Evolutionary conservation across 2,329 filamentous ascomycete species (phyloP), one percentile per base, ranked within the genome.

Genomic region (Zarea fungicola): DNA sequence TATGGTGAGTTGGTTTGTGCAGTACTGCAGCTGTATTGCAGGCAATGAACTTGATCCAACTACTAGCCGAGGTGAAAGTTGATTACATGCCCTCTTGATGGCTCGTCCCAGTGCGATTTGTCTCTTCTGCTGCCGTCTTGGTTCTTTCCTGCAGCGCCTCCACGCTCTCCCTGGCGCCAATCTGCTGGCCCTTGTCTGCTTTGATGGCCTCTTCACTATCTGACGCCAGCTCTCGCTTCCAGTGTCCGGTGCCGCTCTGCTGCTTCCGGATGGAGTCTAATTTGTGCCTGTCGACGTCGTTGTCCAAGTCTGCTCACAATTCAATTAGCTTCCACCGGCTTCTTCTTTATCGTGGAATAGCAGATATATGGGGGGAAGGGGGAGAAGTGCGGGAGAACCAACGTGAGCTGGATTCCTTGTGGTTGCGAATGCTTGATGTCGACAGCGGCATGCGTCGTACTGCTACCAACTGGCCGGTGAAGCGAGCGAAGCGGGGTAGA

Each of bases 201-300:
- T 80, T 84, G 67, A 93, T 75, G 58, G 80, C 81, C 65, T 87
- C 86, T 73, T 95, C 89, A 66, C 84, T 87, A 67, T 89, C 81
- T 42, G 83, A 87, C 3, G 88, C 87, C 42, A 95, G 74, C 64
- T 85, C 83, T 19, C 84, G 75, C 69, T 87, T 85, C 88, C 89
- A 93, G 62, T 89, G 77, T 46, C 76, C 84, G 63, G 80, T 76
- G 52, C 87, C 87, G 32, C 77, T 68, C 65, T 84, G 81, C 52
- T 88, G 78, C 73, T 91, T 90, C 55, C 75, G 52, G 36, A 85
- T 68, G 21, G 74, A 73, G 60, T 84, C 79, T 48, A 76, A 65
- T 69, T 84, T 83, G 69, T 83, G 80, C 61, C 70, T 76, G 52
- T 83, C 77, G 58, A 70, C 67, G 55, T 75, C 68, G 13, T 66